Base-by-base conservation (phyloP, 768 basidiomycete genomes). In the Rhizopogon roseolus region DNA sequence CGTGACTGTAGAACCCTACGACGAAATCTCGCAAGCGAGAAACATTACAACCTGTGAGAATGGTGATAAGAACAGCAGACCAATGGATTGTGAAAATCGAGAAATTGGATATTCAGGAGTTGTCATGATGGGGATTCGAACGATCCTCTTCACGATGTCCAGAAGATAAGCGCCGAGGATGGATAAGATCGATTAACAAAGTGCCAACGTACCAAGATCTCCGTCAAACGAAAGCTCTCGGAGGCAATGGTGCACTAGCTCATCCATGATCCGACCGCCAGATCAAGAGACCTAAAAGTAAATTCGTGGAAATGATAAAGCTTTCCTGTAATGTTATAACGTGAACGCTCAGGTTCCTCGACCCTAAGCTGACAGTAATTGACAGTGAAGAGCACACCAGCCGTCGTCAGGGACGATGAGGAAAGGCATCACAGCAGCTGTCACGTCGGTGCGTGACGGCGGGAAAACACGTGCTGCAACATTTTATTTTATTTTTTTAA, bases 201-300 rank as follows among this genome's bases (percentile, higher is more conserved):
- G 44, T 11, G 34, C 25, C 27, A 10, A 80, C 87, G 75, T 68
- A 94, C 93, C 93, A 41, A 91, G 76, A 66, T 94, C 90, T 5
- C 93, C 93, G 62, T 94, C 92, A 69, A 93, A 94, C 5, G 93
- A 83, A 29, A 96, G 76, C 67, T 96, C 91, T 38, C 87, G 85
- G 36, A 93, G 77, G 64, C 88, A 88, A 65, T 92, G 86, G 63
- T 86, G 85, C 38, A 95, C 72, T 41, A 96, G 82, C 64, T 92
- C 86, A 66, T 95, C 93, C 87, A 95, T 93, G 19, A 22, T 22
- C 22, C 3, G 2, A 22, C 22, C 22, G 22, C 22, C 22, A 22
- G 22, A 25, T 48, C 34, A 36, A 19, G 45, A 36, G 45, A 22
- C 19, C 9, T 19, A 46, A 22, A 34, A n/a, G 16, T 52, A 14